Conservation (phyloP, 2,329 filamentous ascomycete genomes). For the Colletotrichum karsti region DNA sequence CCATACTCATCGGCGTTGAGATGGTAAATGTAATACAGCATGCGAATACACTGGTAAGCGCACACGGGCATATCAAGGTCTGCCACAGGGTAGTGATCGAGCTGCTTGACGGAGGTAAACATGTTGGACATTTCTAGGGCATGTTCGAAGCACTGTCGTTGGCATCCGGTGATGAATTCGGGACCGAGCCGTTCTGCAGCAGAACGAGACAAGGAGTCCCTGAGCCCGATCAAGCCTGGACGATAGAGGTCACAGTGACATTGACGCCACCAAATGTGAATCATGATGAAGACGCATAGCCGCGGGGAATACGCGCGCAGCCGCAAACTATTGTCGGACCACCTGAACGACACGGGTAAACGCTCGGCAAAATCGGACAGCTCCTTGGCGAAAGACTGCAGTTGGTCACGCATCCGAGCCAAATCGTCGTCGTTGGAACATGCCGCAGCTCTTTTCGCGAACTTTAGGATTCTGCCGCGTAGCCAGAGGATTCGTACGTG, state of each 20-base stretch:
- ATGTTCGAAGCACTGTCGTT: slow-evolving; percentile 61
- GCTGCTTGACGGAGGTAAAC: slow-evolving; percentile 59
- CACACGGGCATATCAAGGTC: slow-evolving; percentile 65
- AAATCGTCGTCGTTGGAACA: slow-evolving; percentile 47
- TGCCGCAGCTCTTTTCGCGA: slow-evolving; percentile 54
- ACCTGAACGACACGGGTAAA: slow-evolving; percentile 64
- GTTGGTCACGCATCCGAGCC: slow-evolving; percentile 45
- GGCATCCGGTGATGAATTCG: slow-evolving; percentile 58
- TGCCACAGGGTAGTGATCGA: slow-evolving; percentile 60
- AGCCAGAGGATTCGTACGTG: slow-evolving; percentile 66
- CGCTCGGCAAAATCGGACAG: slow-evolving; percentile 62
- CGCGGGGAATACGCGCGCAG: slow-evolving; percentile 65
- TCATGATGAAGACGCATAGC: slow-evolving; percentile 67
- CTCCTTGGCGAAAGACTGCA: slow-evolving; percentile 57
- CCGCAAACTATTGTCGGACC: slow-evolving; percentile 64
- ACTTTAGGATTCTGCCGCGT: slow-evolving; percentile 62
- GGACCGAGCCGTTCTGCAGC: slow-evolving; percentile 56
- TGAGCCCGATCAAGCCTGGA: slow-evolving; percentile 58
- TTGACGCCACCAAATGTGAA: slow-evolving; percentile 67
- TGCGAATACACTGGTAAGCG: slow-evolving; percentile 62
- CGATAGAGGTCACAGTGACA: slow-evolving; percentile 67
- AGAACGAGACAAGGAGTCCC: slow-evolving; percentile 56
- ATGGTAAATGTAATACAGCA: slow-evolving; percentile 61
- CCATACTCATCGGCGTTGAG: slow-evolving; percentile 52
- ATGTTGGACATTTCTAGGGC: slow-evolving; percentile 64